Percentiles rank a stretch among this genome's conserved stretches.
These are phyloP conservation scores for Dendrocalamus latiflorus DNA, from an alignment of 202 grass and related monocot species.

Conservation along the genomic window DNA sequence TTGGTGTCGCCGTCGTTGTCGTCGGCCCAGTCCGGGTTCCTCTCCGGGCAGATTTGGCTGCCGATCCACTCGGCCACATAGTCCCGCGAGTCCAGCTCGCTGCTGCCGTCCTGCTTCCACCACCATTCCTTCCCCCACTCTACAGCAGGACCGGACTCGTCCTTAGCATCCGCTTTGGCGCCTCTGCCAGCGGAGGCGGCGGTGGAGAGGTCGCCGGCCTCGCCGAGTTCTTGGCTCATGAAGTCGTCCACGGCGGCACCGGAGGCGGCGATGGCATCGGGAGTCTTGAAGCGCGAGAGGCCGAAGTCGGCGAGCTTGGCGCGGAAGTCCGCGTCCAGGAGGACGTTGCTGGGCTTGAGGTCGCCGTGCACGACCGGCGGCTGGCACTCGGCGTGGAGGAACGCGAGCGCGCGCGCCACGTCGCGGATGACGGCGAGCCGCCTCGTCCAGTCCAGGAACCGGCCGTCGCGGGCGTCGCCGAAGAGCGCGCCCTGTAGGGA, in stretches of 20 bases:
- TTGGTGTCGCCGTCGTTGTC: too few species aligned
- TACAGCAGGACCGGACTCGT: conserved; percentile 25
- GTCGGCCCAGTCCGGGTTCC: conserved; percentile 55
- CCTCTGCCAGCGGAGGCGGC: conserved; percentile 1
- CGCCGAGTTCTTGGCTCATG: conserved; percentile 85
- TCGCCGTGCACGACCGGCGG: too few species aligned
- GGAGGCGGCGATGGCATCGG: not conserved
- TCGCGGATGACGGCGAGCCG: conserved; percentile 63
- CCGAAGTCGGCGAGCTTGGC: conserved; percentile 87
- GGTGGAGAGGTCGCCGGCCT: conserved; percentile 49
- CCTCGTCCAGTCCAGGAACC: conserved; percentile 46
- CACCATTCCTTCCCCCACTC: too few species aligned
- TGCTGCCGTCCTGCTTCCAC: conserved; percentile 94
- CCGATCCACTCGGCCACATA: conserved; percentile 94
- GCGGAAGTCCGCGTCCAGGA: conserved; percentile 60
- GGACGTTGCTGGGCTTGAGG: conserved; percentile 89
- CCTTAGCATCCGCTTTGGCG: conserved; percentile 15
- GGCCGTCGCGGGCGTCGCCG: not conserved
- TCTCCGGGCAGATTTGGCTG: conserved; percentile 65
- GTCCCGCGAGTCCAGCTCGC: conserved; percentile 70
- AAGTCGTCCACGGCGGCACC: conserved; percentile 43
- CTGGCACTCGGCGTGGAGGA: too few species aligned
- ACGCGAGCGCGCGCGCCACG: too few species aligned
- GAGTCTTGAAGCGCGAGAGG: conserved; percentile 66
- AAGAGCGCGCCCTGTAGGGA: conserved; percentile 79